Evolutionary conservation across 495 filamentous ascomycete genomes (phyloP).

Genomic region (Astrothelium subdiscretum): DNA sequence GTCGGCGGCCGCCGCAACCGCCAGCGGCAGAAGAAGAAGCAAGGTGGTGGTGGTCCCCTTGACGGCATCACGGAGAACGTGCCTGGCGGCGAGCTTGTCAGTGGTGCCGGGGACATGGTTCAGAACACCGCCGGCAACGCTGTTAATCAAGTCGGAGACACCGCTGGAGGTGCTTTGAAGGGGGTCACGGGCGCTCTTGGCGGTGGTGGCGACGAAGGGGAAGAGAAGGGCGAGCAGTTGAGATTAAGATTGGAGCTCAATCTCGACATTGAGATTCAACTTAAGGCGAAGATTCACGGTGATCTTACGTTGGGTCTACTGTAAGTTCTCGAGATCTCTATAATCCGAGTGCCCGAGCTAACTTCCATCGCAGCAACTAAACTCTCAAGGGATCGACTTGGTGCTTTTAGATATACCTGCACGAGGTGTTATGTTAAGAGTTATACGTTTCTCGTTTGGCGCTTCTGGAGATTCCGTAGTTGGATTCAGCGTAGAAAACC

Average conservation of each 20-base stretch:
- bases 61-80: slow-evolving; percentile 30
- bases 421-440: neutral
- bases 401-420: neutral
- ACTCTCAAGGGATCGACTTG: neutral
- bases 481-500: neutral
- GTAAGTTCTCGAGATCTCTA: neutral
- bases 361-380: neutral
- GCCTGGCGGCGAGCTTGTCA: slow-evolving; percentile 29
- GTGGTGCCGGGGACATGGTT: slow-evolving; percentile 27
- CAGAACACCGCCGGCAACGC: slow-evolving; percentile 31
- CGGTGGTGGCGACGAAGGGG: slow-evolving; percentile 21
- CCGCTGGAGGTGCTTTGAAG: slow-evolving; percentile 27
- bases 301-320: slow-evolving; percentile 77
- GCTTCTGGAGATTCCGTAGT: neutral
- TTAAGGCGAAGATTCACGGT: slow-evolving; percentile 88
- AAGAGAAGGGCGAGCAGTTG: slow-evolving; percentile 48
- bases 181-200: slow-evolving; percentile 24
- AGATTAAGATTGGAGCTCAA: slow-evolving; percentile 71
- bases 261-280: slow-evolving; percentile 76
- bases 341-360: neutral
- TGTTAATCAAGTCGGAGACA: slow-evolving; percentile 23
- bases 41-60: slow-evolving; percentile 21
- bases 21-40: slow-evolving; percentile 26
- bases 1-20: slow-evolving; percentile 27
- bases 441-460: neutral